Evolutionary conservation across 129 eudicot genomes (phyloP).

Genomic region (Erigeron canadensis): DNA sequence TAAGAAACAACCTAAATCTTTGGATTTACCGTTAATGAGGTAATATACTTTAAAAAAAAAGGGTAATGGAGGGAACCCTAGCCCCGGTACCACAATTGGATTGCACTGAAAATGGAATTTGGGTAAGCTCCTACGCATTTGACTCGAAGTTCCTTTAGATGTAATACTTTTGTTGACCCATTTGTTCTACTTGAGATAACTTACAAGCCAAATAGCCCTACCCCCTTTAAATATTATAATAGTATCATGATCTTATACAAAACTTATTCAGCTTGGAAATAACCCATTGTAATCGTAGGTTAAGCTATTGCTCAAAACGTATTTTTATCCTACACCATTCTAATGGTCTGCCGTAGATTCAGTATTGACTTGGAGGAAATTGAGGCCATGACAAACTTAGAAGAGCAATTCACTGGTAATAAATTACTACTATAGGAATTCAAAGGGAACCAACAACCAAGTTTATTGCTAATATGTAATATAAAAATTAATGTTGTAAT

Average conservation of each 20-base stretch:
- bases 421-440: conserved; percentile 2
- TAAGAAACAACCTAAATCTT: not conserved
- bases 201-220: not conserved
- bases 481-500: not conserved
- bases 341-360: not conserved
- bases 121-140: not conserved
- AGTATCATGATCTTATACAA: conserved; percentile 7
- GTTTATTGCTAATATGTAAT: not conserved
- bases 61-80: no score
- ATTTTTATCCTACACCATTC: not conserved
- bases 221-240: not conserved
- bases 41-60: not conserved
- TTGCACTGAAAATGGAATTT: not conserved
- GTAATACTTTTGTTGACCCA: not conserved
- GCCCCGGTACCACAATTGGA: no score
- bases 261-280: not conserved
- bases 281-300: not conserved
- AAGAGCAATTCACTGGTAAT: not conserved
- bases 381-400: not conserved
- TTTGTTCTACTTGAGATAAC: not conserved
- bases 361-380: not conserved
- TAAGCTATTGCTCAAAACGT: not conserved
- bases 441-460: not conserved
- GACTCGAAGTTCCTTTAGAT: not conserved
- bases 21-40: not conserved